Evolutionary conservation across 2,329 filamentous ascomycete genomes (phyloP).

Genomic region (Cyphellophora europaea): DNA sequence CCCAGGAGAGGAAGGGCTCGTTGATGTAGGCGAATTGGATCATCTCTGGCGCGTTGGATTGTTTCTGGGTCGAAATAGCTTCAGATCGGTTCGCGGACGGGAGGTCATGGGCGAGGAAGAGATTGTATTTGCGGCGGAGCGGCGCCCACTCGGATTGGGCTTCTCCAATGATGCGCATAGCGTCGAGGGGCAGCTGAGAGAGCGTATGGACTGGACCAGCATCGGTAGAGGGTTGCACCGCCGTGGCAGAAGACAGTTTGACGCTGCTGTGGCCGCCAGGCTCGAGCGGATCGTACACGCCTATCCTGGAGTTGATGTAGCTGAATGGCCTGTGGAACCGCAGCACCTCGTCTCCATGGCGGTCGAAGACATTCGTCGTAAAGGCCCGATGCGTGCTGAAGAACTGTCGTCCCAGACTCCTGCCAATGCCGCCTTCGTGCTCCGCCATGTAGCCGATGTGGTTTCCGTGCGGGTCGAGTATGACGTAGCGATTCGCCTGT

Average conservation of each 20-base stretch:
- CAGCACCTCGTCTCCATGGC: conserved; percentile 50
- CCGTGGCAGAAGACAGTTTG: conserved; percentile 23
- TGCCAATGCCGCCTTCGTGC: conserved; percentile 50
- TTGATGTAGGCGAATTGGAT: conserved; percentile 54
- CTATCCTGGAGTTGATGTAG: conserved; percentile 52
- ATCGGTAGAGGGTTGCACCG: conserved; percentile 9
- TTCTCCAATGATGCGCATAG: conserved; percentile 56
- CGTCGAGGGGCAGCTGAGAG: conserved; percentile 42
- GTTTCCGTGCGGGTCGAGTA: conserved; percentile 54
- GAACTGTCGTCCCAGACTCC: conserved; percentile 48
- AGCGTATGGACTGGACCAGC: conserved; percentile 39
- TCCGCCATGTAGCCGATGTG: conserved; percentile 58
- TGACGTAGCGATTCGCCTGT: conserved; percentile 57
- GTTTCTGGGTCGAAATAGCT: conserved; percentile 16
- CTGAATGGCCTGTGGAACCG: conserved; percentile 55
- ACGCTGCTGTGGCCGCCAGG: conserved; percentile 19
- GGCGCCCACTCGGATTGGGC: conserved; percentile 57
- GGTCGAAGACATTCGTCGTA: conserved; percentile 56
- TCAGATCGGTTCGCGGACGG: conserved; percentile 2
- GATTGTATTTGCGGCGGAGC: conserved; percentile 53
- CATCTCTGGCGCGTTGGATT: conserved; percentile 26
- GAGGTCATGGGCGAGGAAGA: conserved; percentile 48
- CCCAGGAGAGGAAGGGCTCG: conserved; percentile 56
- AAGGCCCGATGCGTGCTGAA: conserved; percentile 55
- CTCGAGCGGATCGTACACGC: conserved; percentile 46